These are phyloP conservation scores for Microbotryum saponariae DNA, from an alignment of 1,284 basidiomycete species.

Conservation along the genomic window DNA sequence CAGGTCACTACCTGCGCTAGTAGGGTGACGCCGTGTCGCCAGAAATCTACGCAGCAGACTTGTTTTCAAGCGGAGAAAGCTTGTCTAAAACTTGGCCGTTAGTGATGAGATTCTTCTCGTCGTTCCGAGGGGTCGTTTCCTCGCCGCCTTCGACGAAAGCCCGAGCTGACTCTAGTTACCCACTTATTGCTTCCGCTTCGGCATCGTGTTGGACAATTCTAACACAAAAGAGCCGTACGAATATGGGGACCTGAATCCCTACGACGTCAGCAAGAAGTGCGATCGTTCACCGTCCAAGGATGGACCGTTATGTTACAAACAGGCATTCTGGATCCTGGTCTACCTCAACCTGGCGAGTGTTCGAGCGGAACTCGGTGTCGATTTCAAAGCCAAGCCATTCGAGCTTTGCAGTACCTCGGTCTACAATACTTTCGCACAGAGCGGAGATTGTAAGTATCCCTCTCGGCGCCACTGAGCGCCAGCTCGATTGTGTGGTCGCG, in stretches of 20 bases:
- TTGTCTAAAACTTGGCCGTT: no score
- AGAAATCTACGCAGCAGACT: conserved; percentile 40
- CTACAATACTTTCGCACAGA: no score
- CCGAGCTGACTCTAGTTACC: conserved; percentile 42
- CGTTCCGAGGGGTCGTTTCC: no score
- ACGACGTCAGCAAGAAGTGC: conserved; percentile 70
- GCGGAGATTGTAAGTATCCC: no score
- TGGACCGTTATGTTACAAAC: conserved; percentile 58
- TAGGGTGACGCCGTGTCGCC: conserved; percentile 24
- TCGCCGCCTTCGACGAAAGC: no score
- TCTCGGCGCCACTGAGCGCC: no score
- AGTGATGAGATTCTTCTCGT: no score
- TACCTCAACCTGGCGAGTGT: conserved; percentile 52
- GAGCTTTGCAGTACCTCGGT: conserved; percentile 50
- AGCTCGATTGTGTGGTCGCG: no score
- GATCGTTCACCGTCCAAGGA: conserved; percentile 50
- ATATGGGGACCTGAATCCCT: conserved; percentile 38
- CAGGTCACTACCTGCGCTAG: no score
- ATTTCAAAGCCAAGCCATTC: conserved; percentile 49
- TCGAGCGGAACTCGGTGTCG: conserved; percentile 67
- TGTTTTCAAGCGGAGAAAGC: no score
- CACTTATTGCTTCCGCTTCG: conserved; percentile 35
- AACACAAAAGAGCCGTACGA: conserved; percentile 43
- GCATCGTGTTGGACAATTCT: conserved; percentile 21
- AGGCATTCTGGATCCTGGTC: conserved; percentile 69